Evolutionary conservation across 2,329 filamentous ascomycete genomes (phyloP), one percentile per base, ranked within the genome.

Genomic region (Trichoderma polysporum): DNA sequence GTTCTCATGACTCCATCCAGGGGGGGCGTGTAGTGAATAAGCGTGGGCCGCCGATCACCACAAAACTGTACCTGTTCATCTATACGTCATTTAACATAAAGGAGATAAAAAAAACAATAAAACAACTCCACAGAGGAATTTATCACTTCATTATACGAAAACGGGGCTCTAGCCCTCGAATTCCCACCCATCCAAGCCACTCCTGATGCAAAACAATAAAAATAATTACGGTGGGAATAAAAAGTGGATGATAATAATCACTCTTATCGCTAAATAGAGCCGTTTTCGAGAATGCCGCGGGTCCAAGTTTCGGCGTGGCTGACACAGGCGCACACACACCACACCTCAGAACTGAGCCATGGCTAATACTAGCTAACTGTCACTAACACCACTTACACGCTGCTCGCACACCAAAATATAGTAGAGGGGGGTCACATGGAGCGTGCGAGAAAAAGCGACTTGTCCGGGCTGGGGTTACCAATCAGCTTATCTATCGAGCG

Each of bases 381-480:
- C 57, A 25, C 60, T 63, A 62, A 62, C 25, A 62, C 22, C 47
- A 63, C 59, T 53, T 62, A 62, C 60, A 63, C 60, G 45, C 50
- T 15, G 29, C 47, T 22, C 49, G 54, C 47, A 56, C 50, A 52
- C 61, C 60, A 19, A 25, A 27, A 47, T 27, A 39, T 19, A 29
- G 50, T 19, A 17, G 19, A 33, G 60, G 50, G 13, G 60, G 60
- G 60, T 64, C 60, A 64, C 60, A 64, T 64, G 60, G 60, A 45
- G 49, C 41, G 12, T 45, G 50, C 49, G 50, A 19, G 49, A 39
- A 35, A 49, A 35, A 27, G 22, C 53, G 53, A 56, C 19, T 45
- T 19, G 33, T 13, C 31, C 39, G 31, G 37, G 10, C 39, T n/a
- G 37, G 41, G 41, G 37, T 33, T 64, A 25, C 65, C 65, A 67